Conservation (phyloP, 2,329 filamentous ascomycete genomes). For the Colletotrichum paranaense region DNA sequence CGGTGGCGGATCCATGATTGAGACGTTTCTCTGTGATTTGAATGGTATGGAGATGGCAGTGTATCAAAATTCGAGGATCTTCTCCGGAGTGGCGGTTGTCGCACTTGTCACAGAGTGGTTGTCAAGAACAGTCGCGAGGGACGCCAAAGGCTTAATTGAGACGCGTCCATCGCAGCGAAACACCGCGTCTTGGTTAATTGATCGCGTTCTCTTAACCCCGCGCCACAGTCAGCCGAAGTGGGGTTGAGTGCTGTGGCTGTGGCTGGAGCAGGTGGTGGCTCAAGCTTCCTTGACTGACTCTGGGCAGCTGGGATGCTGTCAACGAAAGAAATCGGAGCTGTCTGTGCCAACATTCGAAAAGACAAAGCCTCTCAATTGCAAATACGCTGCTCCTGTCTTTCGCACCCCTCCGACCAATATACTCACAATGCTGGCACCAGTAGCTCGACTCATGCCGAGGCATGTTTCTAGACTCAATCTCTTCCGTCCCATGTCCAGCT, state of each 20-base stretch:
- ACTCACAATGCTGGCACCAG: constrained; percentile 45
- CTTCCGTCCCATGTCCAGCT: constrained; percentile 54
- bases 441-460: constrained; percentile 40
- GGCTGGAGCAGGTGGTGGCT: neutral
- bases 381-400: neutral
- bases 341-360: neutral
- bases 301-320: constrained; percentile 1
- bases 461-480: constrained; percentile 14
- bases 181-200: constrained; percentile 6
- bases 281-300: neutral
- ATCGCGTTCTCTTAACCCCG: neutral
- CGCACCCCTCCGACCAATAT: neutral
- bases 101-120: neutral
- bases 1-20: constrained; percentile 46
- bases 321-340: constrained; percentile 14
- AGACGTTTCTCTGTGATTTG: constrained; percentile 4
- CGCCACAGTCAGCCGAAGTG: neutral
- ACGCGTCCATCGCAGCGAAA: constrained; percentile 22
- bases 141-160: constrained; percentile 36
- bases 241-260: neutral
- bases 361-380: constrained; percentile 6
- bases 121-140: neutral
- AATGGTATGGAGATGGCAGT: neutral
- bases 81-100: neutral
- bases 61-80: neutral